Conservation (phyloP, 805 yeast species). For the Candida coquimbonensis region DNA sequence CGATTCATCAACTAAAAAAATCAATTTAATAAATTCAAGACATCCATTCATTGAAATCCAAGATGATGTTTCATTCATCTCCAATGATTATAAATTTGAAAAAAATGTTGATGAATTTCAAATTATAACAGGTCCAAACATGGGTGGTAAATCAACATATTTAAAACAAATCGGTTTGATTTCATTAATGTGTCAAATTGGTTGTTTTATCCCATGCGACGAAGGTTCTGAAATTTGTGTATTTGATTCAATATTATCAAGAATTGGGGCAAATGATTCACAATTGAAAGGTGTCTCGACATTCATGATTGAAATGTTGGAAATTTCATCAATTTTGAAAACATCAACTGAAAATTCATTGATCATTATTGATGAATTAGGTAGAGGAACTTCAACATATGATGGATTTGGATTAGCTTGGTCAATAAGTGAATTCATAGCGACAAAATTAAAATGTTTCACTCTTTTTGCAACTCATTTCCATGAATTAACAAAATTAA, state of each 20-base stretch:
- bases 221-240: constrained; percentile 67
- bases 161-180: constrained; percentile 86
- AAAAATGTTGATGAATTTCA: constrained; percentile 58
- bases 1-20: constrained; percentile 35
- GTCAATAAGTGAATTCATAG: constrained; percentile 86
- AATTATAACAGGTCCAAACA: constrained; percentile 92
- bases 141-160: constrained; percentile 96
- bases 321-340: constrained; percentile 79
- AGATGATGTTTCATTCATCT: constrained; percentile 82
- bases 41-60: constrained; percentile 95
- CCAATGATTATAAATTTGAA: constrained; percentile 75
- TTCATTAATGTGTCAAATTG: constrained; percentile 81
- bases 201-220: constrained; percentile 70
- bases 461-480: constrained; percentile 95
- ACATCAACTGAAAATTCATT: constrained; percentile 74
- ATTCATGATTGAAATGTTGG: constrained; percentile 94
- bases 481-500: constrained; percentile 84
- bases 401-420: constrained; percentile 98
- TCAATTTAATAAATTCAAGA: constrained; percentile 66
- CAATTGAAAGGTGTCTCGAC: constrained; percentile 96
- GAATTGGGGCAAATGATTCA: constrained; percentile 99
- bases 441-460: constrained; percentile 64
- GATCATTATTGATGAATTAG: constrained; percentile 89
- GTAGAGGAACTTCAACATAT: constrained; percentile 74
- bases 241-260: constrained; percentile 86